Base-by-base conservation (phyloP, 805 yeast species). In the Ogataea populi-albae region DNA sequence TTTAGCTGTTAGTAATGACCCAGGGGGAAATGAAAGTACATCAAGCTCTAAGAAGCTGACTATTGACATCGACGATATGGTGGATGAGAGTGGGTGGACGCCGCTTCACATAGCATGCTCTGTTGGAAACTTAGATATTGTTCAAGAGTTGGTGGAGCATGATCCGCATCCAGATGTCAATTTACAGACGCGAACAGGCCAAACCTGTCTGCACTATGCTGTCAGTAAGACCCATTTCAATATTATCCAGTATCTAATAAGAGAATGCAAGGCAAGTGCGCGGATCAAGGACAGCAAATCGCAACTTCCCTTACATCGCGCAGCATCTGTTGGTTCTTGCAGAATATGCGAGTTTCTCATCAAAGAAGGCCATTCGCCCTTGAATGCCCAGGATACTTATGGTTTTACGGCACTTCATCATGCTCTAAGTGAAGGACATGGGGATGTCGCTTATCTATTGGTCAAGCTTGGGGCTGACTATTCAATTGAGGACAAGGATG, bases 391-490 rank as follows among this genome's bases (percentile, higher is more conserved):
- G 24, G 97, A 89, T 53, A 45, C 47, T 9, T 70, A 71, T 35
- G 93, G 95, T 0, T 86, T 93, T 88, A 83, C 95, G 0, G 79
- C 96, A 1, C 57, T 91, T 41, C 95, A 86, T 57, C 95, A 86
- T 59, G 96, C 97, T 0, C 62, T 83, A 37, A 87, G 95, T 0
- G 98, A 89, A 59, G 96, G 96, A 0, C 81, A 80, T 49, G 88
- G 82, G 1, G 95, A 85, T 40, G 75, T 77, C 8, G 95, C 85
- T 0, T 66, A 78, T 1, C 51, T 65, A 22, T 61, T 89, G 30
- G 77, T 80, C 2, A 67, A 70, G 34, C 64, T 70, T 4, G 91
- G 91, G 0, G 96, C 95, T 0, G 87, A 84, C 46, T 57, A 66
- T 8, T 59, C 52, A 15, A 37, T 66, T 10, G 62, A 61, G 32